Conservation (phyloP, 352 stramenopile genomes). For the Albugo candida region DNA sequence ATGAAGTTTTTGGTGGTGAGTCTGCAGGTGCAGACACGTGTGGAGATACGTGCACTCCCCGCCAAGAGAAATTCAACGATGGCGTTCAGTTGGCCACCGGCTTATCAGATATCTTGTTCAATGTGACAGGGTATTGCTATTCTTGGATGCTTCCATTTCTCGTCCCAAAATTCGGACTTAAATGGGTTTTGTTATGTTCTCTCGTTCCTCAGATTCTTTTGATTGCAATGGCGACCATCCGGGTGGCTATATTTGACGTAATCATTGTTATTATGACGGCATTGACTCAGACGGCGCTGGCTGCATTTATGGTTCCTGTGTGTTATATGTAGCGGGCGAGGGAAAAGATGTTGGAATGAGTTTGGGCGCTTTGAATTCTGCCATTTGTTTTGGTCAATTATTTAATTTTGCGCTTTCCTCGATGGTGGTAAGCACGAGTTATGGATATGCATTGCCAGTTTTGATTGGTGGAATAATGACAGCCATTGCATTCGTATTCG, state of each 20-base stretch:
- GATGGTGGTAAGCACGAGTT: conserved; percentile 32
- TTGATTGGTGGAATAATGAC: conserved; percentile 46
- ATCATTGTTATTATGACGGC: conserved; percentile 23
- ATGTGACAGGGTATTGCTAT: conserved; percentile 25
- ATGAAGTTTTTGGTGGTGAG: conserved; percentile 29
- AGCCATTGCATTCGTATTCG: conserved; percentile 36
- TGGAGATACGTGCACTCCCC: conserved; percentile 10
- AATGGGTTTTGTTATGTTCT: conserved; percentile 19
- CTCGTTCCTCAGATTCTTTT: conserved; percentile 27
- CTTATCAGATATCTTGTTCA: conserved; percentile 27
- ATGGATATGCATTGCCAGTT: conserved; percentile 40
- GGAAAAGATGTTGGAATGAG: conserved; percentile 38
- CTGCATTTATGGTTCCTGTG: conserved; percentile 46
- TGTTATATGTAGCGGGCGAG: conserved; percentile 40
- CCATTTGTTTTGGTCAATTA: conserved; percentile 47
- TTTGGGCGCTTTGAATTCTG: conserved; percentile 50
- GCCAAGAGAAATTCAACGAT: conserved; percentile 26
- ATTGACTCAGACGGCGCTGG: conserved; percentile 27
- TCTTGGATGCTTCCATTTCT: conserved; percentile 27
- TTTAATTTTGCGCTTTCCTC: conserved; percentile 46
- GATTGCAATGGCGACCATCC: conserved; percentile 30
- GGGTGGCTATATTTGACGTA: conserved; percentile 20
- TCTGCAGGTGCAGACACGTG: conserved; percentile 25
- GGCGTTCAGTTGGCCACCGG: conserved; percentile 30
- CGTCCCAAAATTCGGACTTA: conserved; percentile 18